Percentiles rank a stretch among this genome's conserved stretches.
Evolutionary conservation across 345 rosid species (phyloP).

Genomic region (Citrus reticulata): DNA sequence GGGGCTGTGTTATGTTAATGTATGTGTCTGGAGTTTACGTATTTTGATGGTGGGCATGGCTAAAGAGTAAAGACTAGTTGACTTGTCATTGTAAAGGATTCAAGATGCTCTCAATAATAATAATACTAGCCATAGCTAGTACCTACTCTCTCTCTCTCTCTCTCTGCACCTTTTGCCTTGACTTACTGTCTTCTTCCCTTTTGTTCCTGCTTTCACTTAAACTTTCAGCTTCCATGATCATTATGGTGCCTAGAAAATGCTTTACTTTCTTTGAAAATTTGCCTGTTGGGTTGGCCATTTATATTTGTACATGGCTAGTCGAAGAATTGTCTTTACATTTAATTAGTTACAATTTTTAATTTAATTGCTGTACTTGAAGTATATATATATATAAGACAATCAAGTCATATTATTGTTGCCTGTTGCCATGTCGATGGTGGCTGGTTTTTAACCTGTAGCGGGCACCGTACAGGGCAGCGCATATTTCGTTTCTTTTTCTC

Average conservation of each 20-base stretch:
- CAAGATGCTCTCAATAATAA: neutral
- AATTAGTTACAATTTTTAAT: too few relatives aligned
- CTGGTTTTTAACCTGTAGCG: too few relatives aligned
- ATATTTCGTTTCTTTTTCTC: neutral
- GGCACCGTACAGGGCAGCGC: neutral
- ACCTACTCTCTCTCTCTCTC: neutral
- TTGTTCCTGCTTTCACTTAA: neutral
- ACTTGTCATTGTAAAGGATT: conserved; percentile 13
- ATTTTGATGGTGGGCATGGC: conserved; percentile 11
- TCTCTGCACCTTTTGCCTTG: conserved; percentile 9
- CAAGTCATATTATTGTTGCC: too few relatives aligned
- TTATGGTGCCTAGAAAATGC: neutral
- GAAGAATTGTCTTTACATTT: neutral
- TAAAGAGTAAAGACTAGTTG: conserved; percentile 1
- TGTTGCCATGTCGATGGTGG: too few relatives aligned
- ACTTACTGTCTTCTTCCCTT: neutral
- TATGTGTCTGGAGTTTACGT: neutral
- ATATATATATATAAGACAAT: too few relatives aligned
- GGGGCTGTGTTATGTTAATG: neutral
- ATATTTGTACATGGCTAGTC: neutral
- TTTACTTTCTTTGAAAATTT: neutral
- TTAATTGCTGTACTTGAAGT: too few relatives aligned
- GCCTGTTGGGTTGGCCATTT: neutral
- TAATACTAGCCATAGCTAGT: neutral
- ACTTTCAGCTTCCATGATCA: neutral